A percentile compares a stretch with the other conserved stretches of the same genome.
These are phyloP conservation scores for Rhynchospora tenuis DNA, from an alignment of 176 grass and related monocot species.

Conservation along the genomic window DNA sequence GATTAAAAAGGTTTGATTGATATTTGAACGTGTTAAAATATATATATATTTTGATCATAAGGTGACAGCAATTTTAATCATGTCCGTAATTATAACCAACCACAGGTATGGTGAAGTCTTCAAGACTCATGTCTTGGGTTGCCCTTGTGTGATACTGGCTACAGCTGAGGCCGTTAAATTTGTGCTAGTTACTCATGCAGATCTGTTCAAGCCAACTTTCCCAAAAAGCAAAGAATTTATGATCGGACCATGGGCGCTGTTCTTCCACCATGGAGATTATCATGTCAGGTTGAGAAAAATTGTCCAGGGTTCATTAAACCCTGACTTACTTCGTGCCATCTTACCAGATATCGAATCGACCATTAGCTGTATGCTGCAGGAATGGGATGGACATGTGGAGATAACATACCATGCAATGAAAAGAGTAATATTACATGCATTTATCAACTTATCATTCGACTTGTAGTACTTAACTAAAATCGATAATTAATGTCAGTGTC, in stretches of 20 bases:
- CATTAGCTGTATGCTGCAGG: conserved; percentile 30
- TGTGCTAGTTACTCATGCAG: conserved; percentile 58
- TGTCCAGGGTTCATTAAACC: conserved; percentile 59
- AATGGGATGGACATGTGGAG: conserved; percentile 32
- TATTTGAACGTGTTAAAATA: too few species aligned
- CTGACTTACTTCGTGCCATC: conserved; percentile 50
- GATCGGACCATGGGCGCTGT: conserved; percentile 85
- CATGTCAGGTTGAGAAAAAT: conserved; percentile 67
- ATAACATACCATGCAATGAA: conserved; percentile 77
- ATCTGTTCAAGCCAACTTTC: conserved; percentile 90
- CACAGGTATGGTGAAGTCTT: conserved; percentile 89
- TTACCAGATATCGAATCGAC: conserved; percentile 56
- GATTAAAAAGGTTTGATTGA: conserved; percentile 54
- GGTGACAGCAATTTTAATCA: not conserved
- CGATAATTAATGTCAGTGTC: not conserved
- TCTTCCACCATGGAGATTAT: conserved; percentile 97
- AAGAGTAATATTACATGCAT: conserved; percentile 25
- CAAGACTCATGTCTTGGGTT: conserved; percentile 76
- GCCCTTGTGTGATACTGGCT: conserved; percentile 96
- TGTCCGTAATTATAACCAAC: not conserved
- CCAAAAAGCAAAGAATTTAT: conserved; percentile 87
- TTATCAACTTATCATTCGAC: not conserved
- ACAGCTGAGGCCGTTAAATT: conserved; percentile 88
- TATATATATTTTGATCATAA: not conserved
- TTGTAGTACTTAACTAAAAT: not conserved